Evolutionary conservation across 306 rosid species (phyloP).

Genomic region (Gillenia trifoliata): DNA sequence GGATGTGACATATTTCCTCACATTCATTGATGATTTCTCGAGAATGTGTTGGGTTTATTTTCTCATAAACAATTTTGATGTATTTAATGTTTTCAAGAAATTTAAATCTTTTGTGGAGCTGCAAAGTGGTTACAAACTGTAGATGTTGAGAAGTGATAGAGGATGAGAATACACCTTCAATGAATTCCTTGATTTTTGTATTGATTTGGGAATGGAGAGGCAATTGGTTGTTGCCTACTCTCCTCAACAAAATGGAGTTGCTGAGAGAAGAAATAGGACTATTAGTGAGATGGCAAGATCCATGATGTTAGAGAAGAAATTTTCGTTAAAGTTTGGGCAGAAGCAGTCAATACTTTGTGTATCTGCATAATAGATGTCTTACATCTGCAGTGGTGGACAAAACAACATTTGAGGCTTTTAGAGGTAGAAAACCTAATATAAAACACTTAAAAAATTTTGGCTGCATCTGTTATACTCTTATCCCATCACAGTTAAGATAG

Average conservation of each 20-base stretch:
- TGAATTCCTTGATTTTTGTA: neutral
- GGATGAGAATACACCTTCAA: neutral
- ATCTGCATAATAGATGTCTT: neutral
- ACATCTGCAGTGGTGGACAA: neutral
- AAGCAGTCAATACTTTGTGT: neutral
- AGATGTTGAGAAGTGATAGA: neutral
- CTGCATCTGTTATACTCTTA: neutral
- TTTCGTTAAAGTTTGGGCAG: neutral
- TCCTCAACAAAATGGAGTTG: neutral
- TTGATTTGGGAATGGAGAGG: neutral
- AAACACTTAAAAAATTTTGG: neutral
- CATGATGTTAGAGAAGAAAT: neutral
- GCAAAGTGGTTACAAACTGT: neutral
- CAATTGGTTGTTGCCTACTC: neutral
- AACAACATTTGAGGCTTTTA: neutral
- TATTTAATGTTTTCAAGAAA: no score
- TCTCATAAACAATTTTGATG: no score
- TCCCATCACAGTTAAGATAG: neutral
- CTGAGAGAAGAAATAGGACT: neutral
- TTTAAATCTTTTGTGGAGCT: no score
- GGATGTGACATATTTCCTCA: no score
- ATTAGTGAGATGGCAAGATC: slow-evolving; percentile 8
- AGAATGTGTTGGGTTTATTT: no score
- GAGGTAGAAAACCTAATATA: neutral
- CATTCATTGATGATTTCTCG: no score